phyloP scores from a whole-genome alignment of 2,329 filamentous ascomycete genomes.

The Boeremia lycopersici region DNA sequence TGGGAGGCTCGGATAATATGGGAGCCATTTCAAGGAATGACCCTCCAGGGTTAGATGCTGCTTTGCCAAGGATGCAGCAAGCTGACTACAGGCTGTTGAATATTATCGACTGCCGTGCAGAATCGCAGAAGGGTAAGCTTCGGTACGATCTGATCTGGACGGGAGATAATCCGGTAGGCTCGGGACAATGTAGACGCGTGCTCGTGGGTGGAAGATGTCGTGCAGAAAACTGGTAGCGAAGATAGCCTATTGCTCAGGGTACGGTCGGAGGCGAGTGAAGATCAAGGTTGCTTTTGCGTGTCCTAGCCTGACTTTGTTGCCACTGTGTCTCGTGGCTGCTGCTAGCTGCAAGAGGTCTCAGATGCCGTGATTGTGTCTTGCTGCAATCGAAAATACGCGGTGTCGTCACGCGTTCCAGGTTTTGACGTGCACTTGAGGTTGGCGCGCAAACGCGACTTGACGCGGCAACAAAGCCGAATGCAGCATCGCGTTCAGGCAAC shows the following conservation, averaged over 20 bases:
- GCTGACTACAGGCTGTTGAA: neutral
- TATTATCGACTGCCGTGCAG: neutral
- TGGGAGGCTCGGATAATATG: neutral
- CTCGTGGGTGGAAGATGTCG: neutral
- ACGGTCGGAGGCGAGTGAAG: constrained; percentile 1
- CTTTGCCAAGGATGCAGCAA: neutral
- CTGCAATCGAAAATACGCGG: neutral
- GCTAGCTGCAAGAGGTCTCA: neutral
- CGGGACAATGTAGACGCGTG: neutral
- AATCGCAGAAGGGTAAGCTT: neutral
- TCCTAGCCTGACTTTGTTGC: neutral
- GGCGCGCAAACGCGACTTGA: constrained; percentile 6
- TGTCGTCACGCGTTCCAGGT: constrained; percentile 10
- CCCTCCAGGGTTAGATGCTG: neutral
- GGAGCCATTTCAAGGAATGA: neutral
- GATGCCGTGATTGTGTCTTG: neutral
- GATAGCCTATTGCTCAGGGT: neutral
- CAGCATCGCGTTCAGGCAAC: constrained; percentile 7
- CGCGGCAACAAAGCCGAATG: constrained; percentile 8
- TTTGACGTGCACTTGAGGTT: neutral
- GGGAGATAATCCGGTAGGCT: neutral
- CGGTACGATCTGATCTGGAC: neutral
- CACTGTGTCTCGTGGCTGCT: neutral
- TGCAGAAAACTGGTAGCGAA: neutral
- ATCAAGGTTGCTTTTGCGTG: neutral